phyloP scores from a whole-genome alignment of 2,329 filamentous ascomycete species.

The Aureobasidium musti region DNA sequence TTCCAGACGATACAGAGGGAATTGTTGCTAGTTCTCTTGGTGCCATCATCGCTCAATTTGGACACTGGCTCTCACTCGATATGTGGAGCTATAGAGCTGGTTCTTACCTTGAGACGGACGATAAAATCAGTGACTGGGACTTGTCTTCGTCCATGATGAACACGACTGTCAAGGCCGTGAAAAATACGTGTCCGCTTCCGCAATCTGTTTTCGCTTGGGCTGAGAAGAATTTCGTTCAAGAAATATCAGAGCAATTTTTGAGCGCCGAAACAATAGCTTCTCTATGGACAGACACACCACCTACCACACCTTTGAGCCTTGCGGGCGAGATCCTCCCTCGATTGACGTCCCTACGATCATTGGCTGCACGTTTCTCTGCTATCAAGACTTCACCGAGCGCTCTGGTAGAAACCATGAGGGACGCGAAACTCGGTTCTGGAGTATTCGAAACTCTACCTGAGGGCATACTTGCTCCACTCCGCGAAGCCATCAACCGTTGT shows the following conservation, averaged over 20 bases:
- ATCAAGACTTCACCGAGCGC: constrained; percentile 27
- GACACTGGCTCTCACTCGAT: constrained; percentile 76
- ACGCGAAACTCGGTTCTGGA: constrained; percentile 65
- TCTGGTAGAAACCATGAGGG: constrained; percentile 62
- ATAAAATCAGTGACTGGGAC: constrained; percentile 50
- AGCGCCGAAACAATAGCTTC: constrained; percentile 35
- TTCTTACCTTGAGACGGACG: constrained; percentile 63
- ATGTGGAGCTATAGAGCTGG: constrained; percentile 59
- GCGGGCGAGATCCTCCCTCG: constrained; percentile 8
- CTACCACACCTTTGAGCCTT: not conserved
- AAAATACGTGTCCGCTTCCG: not conserved
- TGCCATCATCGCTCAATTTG: constrained; percentile 77
- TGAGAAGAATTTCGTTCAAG: constrained; percentile 35
- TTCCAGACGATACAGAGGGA: constrained; percentile 27
- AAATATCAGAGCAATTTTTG: constrained; percentile 33
- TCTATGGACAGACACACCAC: constrained; percentile 30
- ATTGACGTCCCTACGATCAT: constrained; percentile 2
- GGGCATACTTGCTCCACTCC: constrained; percentile 74
- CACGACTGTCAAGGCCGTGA: not conserved
- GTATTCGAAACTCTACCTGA: constrained; percentile 84
- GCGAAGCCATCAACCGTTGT: constrained; percentile 80
- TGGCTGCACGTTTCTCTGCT: constrained; percentile 8
- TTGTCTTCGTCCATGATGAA: constrained; percentile 39
- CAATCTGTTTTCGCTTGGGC: constrained; percentile 37
- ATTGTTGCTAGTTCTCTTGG: constrained; percentile 50